phyloP scores from a whole-genome alignment of 2,329 filamentous ascomycete species.

The Chrysoporthe puriensis region DNA sequence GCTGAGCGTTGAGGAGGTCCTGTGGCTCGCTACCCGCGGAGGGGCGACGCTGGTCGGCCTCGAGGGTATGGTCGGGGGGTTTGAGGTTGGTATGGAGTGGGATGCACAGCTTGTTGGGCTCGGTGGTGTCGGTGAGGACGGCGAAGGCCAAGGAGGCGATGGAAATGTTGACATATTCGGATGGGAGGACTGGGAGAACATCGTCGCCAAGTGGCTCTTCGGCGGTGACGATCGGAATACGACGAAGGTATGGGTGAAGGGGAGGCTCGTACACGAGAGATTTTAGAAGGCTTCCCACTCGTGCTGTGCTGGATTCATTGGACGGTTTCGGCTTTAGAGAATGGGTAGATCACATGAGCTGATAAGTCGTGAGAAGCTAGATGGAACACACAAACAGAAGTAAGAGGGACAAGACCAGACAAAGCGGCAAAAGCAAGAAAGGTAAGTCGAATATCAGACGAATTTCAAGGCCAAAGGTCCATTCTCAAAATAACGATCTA shows the following conservation, averaged over 20 bases:
- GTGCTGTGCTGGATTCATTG: not conserved
- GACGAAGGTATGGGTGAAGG: constrained; percentile 84
- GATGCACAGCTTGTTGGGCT: constrained; percentile 85
- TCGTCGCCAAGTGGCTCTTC: constrained; percentile 91
- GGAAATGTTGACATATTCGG: constrained; percentile 83
- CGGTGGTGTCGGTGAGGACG: constrained; percentile 52
- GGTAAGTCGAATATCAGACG: too few relatives aligned
- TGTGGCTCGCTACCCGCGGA: constrained; percentile 87
- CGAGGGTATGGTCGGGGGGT: constrained; percentile 72
- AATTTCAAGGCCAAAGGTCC: not conserved
- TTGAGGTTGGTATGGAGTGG: constrained; percentile 86
- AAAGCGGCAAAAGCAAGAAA: too few relatives aligned
- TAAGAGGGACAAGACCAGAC: too few relatives aligned
- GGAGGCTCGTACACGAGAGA: constrained; percentile 74
- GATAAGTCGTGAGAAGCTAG: too few relatives aligned
- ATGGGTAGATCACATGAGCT: too few relatives aligned
- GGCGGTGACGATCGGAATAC: constrained; percentile 93
- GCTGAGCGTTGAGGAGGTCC: constrained; percentile 80
- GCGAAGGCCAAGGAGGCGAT: constrained; percentile 34
- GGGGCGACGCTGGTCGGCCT: constrained; percentile 83
- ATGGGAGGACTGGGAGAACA: constrained; percentile 86
- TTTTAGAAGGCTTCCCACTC: constrained; percentile 17
- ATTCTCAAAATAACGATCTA: too few relatives aligned
- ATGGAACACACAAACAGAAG: too few relatives aligned
- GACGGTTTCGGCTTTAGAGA: not conserved